Conservation (phyloP, 2,329 filamentous ascomycete genomes). For the Hirsutella rhossiliensis region DNA sequence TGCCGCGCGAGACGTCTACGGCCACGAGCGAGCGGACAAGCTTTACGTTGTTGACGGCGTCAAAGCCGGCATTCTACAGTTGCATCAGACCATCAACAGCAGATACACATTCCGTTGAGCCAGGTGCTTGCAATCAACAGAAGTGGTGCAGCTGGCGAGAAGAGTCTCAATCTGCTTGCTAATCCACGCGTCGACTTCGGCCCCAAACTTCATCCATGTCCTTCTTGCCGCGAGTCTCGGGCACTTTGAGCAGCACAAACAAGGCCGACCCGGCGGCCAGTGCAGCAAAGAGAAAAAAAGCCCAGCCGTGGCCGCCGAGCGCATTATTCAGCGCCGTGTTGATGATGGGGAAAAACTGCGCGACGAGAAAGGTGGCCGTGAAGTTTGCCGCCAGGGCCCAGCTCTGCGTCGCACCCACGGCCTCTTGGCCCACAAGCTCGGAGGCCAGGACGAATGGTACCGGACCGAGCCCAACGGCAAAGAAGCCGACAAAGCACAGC, state of each 20-base stretch:
- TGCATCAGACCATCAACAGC: constrained; percentile 42
- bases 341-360: constrained; percentile 86
- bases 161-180: constrained; percentile 3
- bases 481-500: constrained; percentile 76
- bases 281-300: constrained; percentile 83
- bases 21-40: constrained; percentile 3
- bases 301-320: constrained; percentile 61
- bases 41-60: constrained; percentile 67
- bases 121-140: background rate
- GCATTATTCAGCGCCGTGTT: constrained; percentile 57
- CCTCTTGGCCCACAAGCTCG: constrained; percentile 81
- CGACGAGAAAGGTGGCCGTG: constrained; percentile 80
- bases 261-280: constrained; percentile 55
- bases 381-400: constrained; percentile 84
- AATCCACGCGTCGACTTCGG: constrained; percentile 43
- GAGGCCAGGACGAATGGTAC: constrained; percentile 91
- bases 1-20: constrained; percentile 46
- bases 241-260: constrained; percentile 66
- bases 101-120: constrained; percentile 22
- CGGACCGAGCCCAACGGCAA: constrained; percentile 81
- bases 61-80: constrained; percentile 51
- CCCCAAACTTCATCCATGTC: constrained; percentile 89
- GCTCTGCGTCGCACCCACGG: constrained; percentile 82
- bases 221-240: constrained; percentile 79
- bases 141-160: too few species aligned